phyloP scores from a whole-genome alignment of 139 green algal genomes.

The Pseudopediastrum boryanum region DNA sequence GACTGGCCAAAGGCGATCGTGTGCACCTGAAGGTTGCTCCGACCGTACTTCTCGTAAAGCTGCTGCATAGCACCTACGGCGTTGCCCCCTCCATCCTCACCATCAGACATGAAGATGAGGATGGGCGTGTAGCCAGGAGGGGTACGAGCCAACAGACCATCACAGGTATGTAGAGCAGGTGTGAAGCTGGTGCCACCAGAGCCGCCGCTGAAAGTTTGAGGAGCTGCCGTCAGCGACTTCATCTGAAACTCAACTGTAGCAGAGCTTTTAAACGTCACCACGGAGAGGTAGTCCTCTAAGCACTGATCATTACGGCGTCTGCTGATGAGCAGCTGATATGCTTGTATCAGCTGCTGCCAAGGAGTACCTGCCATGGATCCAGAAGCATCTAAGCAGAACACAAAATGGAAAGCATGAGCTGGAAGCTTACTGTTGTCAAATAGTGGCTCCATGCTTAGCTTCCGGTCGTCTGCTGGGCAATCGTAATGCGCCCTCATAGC shows the following conservation, averaged over 20 bases:
- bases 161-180: conserved; percentile 13
- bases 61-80: neutral
- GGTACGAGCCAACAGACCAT: neutral
- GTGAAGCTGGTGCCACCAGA: conserved; percentile 38
- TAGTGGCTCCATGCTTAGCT: conserved; percentile 21
- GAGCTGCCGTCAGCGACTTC: neutral
- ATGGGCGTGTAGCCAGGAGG: conserved; percentile 39
- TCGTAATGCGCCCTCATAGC: conserved; percentile 36
- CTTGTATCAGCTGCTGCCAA: conserved; percentile 37
- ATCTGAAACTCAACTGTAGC: neutral
- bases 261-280: conserved; percentile 36
- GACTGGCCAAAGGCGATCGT: conserved; percentile 49
- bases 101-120: conserved; percentile 56
- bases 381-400: conserved; percentile 53
- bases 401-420: conserved; percentile 45
- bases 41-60: neutral
- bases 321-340: conserved; percentile 38
- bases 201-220: neutral
- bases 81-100: conserved; percentile 7
- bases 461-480: conserved; percentile 5
- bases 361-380: conserved; percentile 40
- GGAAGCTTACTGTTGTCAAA: conserved; percentile 40
- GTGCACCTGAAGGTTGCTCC: conserved; percentile 46
- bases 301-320: conserved; percentile 38
- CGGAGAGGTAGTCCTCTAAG: conserved; percentile 34